phyloP scores from a whole-genome alignment of 2,329 filamentous ascomycete species.

The Stylonectria norvegica region DNA sequence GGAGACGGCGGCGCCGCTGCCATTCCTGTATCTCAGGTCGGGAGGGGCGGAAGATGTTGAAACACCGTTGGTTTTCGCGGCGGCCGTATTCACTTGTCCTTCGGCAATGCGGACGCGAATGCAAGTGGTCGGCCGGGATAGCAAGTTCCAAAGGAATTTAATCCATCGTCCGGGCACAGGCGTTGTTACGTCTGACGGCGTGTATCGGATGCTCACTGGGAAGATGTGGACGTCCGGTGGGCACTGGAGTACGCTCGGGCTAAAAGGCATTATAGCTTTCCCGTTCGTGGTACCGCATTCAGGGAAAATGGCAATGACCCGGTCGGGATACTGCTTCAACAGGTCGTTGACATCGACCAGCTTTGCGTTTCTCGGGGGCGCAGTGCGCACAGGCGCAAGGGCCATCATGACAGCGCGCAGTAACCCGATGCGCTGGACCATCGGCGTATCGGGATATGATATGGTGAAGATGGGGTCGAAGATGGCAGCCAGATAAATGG shows the following conservation, averaged over 20 bases:
- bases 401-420: slow-evolving; percentile 71
- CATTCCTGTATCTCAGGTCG: slow-evolving; percentile 28
- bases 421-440: slow-evolving; percentile 74
- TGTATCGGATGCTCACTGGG: slow-evolving; percentile 86
- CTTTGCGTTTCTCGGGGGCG: slow-evolving; percentile 42
- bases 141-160: slow-evolving; percentile 78
- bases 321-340: slow-evolving; percentile 63
- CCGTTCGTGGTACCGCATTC: slow-evolving; percentile 95
- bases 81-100: slow-evolving; percentile 55
- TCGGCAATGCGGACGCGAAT: slow-evolving; percentile 90
- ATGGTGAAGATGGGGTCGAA: slow-evolving; percentile 94
- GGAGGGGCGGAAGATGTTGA: slow-evolving; percentile 25
- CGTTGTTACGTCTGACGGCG: slow-evolving; percentile 84
- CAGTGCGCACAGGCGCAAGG: slow-evolving; percentile 56
- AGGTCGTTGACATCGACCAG: slow-evolving; percentile 63
- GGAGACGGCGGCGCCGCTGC: slow-evolving; percentile 35
- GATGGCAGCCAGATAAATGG: slow-evolving; percentile 88
- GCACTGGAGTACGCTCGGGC: slow-evolving; percentile 68
- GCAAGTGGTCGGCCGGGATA: slow-evolving; percentile 80
- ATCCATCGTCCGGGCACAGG: slow-evolving; percentile 73
- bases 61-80: slow-evolving; percentile 34
- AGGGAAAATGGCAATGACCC: slow-evolving; percentile 83
- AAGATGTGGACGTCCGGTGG: slow-evolving; percentile 73
- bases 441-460: slow-evolving; percentile 70
- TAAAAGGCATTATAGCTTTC: slow-evolving; percentile 80